Evolutionary conservation across 2,329 filamentous ascomycete genomes (phyloP), one percentile per base, ranked within the genome.

Genomic region (Trichophyton mentagrophytes): DNA sequence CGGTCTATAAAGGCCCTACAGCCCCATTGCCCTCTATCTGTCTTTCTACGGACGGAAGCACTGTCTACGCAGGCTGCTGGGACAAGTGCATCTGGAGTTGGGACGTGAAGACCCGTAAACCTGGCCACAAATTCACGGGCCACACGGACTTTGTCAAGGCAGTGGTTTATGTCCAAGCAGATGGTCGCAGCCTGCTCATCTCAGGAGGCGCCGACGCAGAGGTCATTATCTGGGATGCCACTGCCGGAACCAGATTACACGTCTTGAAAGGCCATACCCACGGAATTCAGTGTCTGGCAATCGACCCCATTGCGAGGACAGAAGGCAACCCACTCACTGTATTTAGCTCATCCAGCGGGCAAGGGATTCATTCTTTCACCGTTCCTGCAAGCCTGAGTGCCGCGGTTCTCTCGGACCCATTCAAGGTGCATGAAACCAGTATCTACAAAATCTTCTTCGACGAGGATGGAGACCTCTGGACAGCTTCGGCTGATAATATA

Each of bases 121-220:
- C 77, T 0, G 78, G 77, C n/a, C 80, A 77, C 63, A 85, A 79
- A 64, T 90, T 85, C 66, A 80, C 81, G 61, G 90, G 90, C 3
- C 92, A 97, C 72, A 79, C 82, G 1, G 93, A 99, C 74, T 99
- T 99, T 70, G 88, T 99, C 67, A 96, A 96, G 75, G 80, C 87
- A 3, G 76, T 97, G 2, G 74, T 87, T 13, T 84, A 81, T 66
- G 78, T 82, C 11, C 80, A 75, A 25, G 68, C 95, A 3, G 76
- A 78, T 15, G 84, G 80, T 30, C 83, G 81, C 62, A 79, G 88
- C 60, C 64, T 80, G 5, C 79, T 93, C 42, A 80, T 92, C 67
- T 89, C 87, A 63, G 88, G 88, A 55, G 86, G 87, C 44, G 85
- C 88, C 6, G 89, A 92, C 73, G 85, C 85, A 68, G 87, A 88